phyloP scores from a whole-genome alignment of 208 protist genomes.

The Acanthamoeba lenticulata region DNA sequence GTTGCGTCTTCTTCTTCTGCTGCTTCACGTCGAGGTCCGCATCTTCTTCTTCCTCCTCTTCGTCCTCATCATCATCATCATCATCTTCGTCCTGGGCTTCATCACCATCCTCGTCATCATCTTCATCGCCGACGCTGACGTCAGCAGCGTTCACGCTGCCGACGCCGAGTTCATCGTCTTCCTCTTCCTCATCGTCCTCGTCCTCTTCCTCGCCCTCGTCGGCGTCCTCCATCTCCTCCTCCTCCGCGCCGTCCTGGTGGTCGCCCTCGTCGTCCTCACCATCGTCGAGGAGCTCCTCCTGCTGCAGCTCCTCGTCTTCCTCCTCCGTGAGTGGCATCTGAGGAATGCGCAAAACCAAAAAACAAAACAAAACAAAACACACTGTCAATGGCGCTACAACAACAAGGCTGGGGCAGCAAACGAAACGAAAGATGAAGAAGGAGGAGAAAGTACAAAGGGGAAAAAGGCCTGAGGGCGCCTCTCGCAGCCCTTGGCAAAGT shows the following conservation, averaged over 20 bases:
- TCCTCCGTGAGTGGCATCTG: background rate
- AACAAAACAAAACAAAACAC: no score
- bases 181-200: background rate
- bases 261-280: constrained; percentile 21
- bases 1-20: background rate
- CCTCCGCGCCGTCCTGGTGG: constrained; percentile 41
- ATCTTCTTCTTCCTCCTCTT: constrained; percentile 17
- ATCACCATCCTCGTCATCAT: background rate
- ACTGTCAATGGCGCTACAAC: no score
- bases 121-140: background rate
- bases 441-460: background rate
- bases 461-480: background rate
- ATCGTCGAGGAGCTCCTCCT: constrained; percentile 40
- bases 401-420: no score
- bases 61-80: constrained; percentile 29
- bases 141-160: background rate
- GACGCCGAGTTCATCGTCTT: background rate
- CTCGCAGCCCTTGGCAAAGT: background rate
- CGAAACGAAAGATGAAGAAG: no score
- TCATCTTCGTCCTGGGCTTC: constrained; percentile 54
- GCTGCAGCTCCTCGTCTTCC: constrained; percentile 40
- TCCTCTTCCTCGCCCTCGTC: background rate
- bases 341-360: no score
- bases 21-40: background rate
- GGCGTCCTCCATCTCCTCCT: background rate